Evolutionary conservation across 176 grass and related monocot genomes (phyloP).

Genomic region (Thinopyrum elongatum): DNA sequence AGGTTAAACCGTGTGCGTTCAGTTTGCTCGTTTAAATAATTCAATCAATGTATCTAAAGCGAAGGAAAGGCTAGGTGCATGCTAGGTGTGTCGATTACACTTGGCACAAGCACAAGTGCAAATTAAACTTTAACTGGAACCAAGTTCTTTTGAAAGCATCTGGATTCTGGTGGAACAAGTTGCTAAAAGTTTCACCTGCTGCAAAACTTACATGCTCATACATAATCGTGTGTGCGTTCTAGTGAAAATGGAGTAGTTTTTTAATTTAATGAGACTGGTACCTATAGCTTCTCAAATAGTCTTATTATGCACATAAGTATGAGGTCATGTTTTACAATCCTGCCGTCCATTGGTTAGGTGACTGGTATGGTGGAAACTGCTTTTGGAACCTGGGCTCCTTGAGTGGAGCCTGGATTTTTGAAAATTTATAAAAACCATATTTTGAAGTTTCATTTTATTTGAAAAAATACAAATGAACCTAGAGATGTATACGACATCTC

Average conservation of each 20-base stretch:
- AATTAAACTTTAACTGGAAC: constrained; percentile 16
- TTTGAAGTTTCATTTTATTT: no score
- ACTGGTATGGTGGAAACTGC: no score
- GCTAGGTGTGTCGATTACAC: constrained; percentile 22
- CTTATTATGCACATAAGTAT: neutral
- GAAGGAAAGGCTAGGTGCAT: neutral
- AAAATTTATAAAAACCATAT: no score
- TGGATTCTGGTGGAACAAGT: neutral
- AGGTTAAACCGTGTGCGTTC: neutral
- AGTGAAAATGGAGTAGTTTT: neutral
- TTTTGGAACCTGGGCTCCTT: no score
- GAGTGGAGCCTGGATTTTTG: no score
- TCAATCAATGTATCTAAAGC: neutral
- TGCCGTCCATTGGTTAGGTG: no score
- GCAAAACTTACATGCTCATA: neutral
- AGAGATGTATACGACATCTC: no score
- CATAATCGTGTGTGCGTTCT: neutral
- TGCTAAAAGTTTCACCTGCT: neutral
- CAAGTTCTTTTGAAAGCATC: constrained; percentile 34
- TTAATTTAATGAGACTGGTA: neutral
- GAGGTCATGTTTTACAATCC: neutral
- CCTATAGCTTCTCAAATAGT: neutral
- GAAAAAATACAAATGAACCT: no score
- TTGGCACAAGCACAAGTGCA: constrained; percentile 28
- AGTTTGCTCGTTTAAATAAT: neutral